A percentile compares a stretch with the other conserved stretches of the same genome.
Conservation (phyloP, 768 basidiomycete genomes). For the Boletus fagicola region DNA sequence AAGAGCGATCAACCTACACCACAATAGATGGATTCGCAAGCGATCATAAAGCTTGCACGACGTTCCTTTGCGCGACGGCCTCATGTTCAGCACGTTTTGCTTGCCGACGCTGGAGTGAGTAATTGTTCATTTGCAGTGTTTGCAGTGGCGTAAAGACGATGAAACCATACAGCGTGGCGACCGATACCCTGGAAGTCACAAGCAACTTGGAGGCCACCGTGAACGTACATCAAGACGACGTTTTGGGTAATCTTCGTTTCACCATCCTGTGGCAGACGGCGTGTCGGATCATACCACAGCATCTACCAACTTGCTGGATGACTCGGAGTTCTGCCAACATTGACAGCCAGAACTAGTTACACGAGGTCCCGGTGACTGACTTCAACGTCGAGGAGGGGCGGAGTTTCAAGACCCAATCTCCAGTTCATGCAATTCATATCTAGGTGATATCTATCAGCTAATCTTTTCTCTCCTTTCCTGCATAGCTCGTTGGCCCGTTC, state of each 20-base stretch:
- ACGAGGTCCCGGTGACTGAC: neutral
- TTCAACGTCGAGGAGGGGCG: neutral
- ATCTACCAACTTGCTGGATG: neutral
- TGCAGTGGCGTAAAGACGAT: slow-evolving; percentile 17
- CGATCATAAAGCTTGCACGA: slow-evolving; percentile 25
- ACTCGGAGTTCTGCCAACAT: neutral
- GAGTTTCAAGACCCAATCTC: neutral
- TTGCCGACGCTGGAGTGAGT: slow-evolving; percentile 30
- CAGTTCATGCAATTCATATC: slow-evolving; percentile 18
- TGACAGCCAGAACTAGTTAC: slow-evolving; percentile 4
- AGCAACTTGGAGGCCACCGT: neutral
- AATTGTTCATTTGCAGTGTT: slow-evolving; percentile 28
- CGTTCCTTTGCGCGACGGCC: slow-evolving; percentile 22
- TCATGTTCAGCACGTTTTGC: slow-evolving; percentile 36
- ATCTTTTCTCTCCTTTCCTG: neutral
- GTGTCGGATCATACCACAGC: neutral
- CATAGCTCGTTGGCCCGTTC: neutral
- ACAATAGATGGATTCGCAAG: slow-evolving; percentile 23
- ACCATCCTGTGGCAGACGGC: neutral
- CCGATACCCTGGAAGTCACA: neutral
- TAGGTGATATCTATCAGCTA: slow-evolving; percentile 2
- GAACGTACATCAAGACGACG: neutral
- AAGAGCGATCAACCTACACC: slow-evolving; percentile 25
- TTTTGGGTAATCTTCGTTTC: neutral
- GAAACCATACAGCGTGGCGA: slow-evolving; percentile 13